Conservation (phyloP, 1,284 basidiomycete genomes). For the Sporisorium reilianum region DNA sequence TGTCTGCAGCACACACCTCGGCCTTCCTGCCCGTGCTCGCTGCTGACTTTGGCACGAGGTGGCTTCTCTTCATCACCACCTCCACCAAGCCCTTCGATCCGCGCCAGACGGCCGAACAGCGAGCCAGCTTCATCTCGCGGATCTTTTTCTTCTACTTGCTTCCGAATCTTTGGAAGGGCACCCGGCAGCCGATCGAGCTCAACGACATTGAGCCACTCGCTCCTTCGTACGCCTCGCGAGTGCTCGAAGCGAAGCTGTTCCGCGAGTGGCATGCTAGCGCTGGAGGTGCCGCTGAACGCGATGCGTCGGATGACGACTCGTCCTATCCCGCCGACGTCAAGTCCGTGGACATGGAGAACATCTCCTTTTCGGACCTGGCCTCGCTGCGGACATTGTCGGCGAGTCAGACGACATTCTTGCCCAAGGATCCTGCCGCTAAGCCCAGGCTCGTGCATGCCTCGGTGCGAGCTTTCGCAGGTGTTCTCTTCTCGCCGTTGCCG, state of each 20-base stretch:
- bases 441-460: slow-evolving; percentile 9
- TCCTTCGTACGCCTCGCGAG: slow-evolving; percentile 12
- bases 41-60: slow-evolving; percentile 17
- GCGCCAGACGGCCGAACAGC: slow-evolving; percentile 19
- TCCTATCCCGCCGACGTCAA: slow-evolving; percentile 7
- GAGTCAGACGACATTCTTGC: slow-evolving; percentile 1
- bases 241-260: slow-evolving; percentile 8
- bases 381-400: neutral
- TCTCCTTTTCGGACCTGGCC: slow-evolving; percentile 4
- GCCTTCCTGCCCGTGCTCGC: slow-evolving; percentile 18
- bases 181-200: slow-evolving; percentile 20
- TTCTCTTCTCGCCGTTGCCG: slow-evolving; percentile 33
- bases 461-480: slow-evolving; percentile 23
- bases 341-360: neutral
- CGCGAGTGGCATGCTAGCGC: slow-evolving; percentile 15
- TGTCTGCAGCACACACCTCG: slow-evolving; percentile 15
- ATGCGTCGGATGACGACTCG: neutral
- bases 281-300: neutral
- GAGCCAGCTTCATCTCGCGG: slow-evolving; percentile 35
- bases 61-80: slow-evolving; percentile 21
- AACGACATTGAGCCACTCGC: slow-evolving; percentile 31
- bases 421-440: neutral
- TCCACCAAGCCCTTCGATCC: slow-evolving; percentile 27
- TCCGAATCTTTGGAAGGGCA: slow-evolving; percentile 19
- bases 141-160: slow-evolving; percentile 40